phyloP scores from a whole-genome alignment of 257 asterid species.

The Ilex aquifolium region DNA sequence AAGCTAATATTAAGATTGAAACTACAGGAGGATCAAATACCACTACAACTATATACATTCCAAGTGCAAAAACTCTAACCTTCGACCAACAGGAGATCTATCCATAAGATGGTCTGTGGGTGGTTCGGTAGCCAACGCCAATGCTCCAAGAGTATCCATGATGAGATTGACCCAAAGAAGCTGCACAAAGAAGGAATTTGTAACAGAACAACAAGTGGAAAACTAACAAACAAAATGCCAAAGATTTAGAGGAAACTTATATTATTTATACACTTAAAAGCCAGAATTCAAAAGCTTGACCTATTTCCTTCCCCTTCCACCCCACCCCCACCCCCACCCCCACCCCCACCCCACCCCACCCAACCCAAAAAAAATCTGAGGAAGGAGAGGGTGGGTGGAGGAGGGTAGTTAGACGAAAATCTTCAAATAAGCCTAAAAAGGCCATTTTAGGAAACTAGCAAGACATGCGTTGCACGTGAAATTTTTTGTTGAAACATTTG shows the following conservation, averaged over 20 bases:
- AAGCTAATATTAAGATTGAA: too few relatives aligned
- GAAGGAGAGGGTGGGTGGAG: background rate
- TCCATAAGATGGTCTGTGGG: slow-evolving; percentile 93
- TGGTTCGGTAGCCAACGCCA: slow-evolving; percentile 98
- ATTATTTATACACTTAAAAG: background rate
- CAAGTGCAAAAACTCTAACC: slow-evolving; percentile 30
- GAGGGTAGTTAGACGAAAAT: background rate
- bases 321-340: too few relatives aligned
- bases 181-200: slow-evolving; percentile 29
- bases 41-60: background rate
- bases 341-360: too few relatives aligned
- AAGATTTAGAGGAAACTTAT: too few relatives aligned
- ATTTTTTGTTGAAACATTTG: too few relatives aligned
- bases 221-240: background rate
- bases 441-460: background rate
- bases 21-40: too few relatives aligned
- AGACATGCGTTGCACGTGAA: too few relatives aligned
- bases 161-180: slow-evolving; percentile 96
- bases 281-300: background rate
- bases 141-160: slow-evolving; percentile 98
- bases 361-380: background rate
- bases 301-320: background rate
- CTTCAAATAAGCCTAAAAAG: too few relatives aligned
- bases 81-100: slow-evolving; percentile 91
- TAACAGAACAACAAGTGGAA: background rate